Base-by-base conservation (phyloP, 352 stramenopile genomes). In the Paralagenidium karlingii region DNA sequence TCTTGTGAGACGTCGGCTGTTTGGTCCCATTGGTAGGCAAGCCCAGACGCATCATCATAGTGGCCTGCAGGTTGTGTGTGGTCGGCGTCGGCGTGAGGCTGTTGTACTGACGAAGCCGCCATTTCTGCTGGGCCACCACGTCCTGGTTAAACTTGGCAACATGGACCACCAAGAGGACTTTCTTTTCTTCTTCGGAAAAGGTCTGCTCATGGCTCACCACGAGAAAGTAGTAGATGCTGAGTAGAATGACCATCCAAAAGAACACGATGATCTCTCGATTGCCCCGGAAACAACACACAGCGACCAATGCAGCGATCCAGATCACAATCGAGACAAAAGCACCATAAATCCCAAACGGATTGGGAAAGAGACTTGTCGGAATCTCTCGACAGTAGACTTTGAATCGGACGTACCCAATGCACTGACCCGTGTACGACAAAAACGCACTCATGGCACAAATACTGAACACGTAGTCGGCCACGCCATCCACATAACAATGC, bases 171-270 rank as follows among this genome's bases (percentile, higher is more conserved):
- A 68, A 38, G 12, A 68, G 49, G 13, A 61, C 28, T 18, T 53
- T 55, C 24, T 54, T 47, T 45, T 68, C 58, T 19, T 64, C 37
- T 9, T 40, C 27, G 20, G 58, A 68, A 26, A 68, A 55, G 13
- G 46, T 63, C 28, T 68, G 58, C 5, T 48, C 42, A 8, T 44
- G 29, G 24, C 51, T 46, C 10, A 55, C 55, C 36, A 60, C 64
- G 0, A 3, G 28, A 29, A 57, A 41, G 44, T 68, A 68, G 40
- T 55, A 59, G 10, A 46, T 7, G 5, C 36, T 49, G 38, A 55
- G 31, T 11, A 37, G 12, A 1, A 26, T n/a, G 24, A 68, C 10
- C 9, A 62, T 47, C 8, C 28, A 32, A 2, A 46, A 8, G 15
- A 65, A 41, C 18, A 47, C 24, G 3, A 31, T 12, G 21, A 65